Conservation (phyloP, 495 filamentous ascomycete genomes). For the Lepidopterella palustris region DNA sequence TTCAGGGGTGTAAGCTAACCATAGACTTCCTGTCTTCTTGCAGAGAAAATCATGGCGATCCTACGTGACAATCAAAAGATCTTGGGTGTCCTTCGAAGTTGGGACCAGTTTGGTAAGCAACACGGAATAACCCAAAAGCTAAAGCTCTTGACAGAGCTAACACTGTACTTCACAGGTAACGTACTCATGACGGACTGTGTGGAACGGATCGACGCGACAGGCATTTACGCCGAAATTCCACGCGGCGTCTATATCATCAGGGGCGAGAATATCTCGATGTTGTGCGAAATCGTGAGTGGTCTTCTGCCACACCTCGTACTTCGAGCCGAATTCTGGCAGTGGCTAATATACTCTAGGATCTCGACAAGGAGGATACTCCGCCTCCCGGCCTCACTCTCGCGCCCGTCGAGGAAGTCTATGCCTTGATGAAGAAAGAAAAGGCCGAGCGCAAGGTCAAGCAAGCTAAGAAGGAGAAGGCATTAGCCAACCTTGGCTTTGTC, state of each 20-base stretch:
- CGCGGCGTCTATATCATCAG: slow-evolving; percentile 83
- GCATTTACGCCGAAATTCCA: slow-evolving; percentile 72
- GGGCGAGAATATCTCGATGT: slow-evolving; percentile 84
- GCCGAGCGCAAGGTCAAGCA: slow-evolving; percentile 63
- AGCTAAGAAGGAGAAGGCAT: no score
- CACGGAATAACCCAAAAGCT: not conserved
- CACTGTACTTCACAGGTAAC: slow-evolving; percentile 56
- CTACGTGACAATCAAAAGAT: slow-evolving; percentile 88
- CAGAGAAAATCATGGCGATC: slow-evolving; percentile 86
- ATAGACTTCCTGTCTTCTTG: not conserved
- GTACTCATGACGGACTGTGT: slow-evolving; percentile 84
- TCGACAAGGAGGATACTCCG: slow-evolving; percentile 85
- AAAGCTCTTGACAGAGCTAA: not conserved
- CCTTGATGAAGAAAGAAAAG: slow-evolving; percentile 62
- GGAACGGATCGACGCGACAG: slow-evolving; percentile 69
- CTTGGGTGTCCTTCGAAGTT: slow-evolving; percentile 83
- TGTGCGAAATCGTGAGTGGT: slow-evolving; percentile 76
- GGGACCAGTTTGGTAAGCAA: slow-evolving; percentile 93
- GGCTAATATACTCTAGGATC: slow-evolving; percentile 49
- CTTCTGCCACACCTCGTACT: not conserved
- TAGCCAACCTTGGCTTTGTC: no score
- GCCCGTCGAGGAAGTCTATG: slow-evolving; percentile 61
- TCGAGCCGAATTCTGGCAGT: not conserved
- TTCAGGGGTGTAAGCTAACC: slow-evolving; percentile 16
- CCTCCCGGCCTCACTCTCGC: slow-evolving; percentile 54